Evolutionary conservation across 2,329 filamentous ascomycete species (phyloP).

Genomic region (Berkeleyomyces basicola): DNA sequence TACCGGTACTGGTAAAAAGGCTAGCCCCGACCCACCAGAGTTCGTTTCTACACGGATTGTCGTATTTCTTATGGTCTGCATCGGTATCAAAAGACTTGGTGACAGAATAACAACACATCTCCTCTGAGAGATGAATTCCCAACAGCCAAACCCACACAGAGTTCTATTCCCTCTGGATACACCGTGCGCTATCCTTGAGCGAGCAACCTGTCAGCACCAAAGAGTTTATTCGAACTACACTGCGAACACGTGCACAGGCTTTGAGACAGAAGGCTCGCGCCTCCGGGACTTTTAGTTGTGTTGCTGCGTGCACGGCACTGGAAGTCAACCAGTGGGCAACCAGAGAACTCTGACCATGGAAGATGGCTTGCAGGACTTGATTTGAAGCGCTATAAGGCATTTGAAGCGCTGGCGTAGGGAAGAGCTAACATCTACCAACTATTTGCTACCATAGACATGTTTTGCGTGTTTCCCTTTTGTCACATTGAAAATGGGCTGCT

Average conservation of each 20-base stretch:
- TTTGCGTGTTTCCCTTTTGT: too few relatives aligned
- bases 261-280: conserved; percentile 76
- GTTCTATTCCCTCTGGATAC: conserved; percentile 55
- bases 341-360: conserved; percentile 61
- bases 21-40: conserved; percentile 62
- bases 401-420: conserved; percentile 5
- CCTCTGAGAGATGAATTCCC: conserved; percentile 20
- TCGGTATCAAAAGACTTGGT: conserved; percentile 60
- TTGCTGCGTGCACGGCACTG: conserved; percentile 66
- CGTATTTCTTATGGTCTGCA: conserved; percentile 91
- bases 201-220: conserved; percentile 88
- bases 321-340: conserved; percentile 30
- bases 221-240: conserved; percentile 75
- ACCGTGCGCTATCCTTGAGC: conserved; percentile 82
- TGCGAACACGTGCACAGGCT: conserved; percentile 65
- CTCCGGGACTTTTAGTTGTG: conserved; percentile 74
- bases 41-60: conserved; percentile 65
- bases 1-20: conserved; percentile 87
- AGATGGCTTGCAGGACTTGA: conserved; percentile 65
- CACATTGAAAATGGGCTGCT: too few relatives aligned
- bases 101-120: conserved; percentile 41
- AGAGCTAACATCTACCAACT: background rate
- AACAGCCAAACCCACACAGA: conserved; percentile 14
- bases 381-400: conserved; percentile 19
- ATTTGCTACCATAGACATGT: too few relatives aligned